Evolutionary conservation across 192 early-diverging fungal species (phyloP), one percentile per base, ranked within the genome.

Genomic region (Coemansia sp.): DNA sequence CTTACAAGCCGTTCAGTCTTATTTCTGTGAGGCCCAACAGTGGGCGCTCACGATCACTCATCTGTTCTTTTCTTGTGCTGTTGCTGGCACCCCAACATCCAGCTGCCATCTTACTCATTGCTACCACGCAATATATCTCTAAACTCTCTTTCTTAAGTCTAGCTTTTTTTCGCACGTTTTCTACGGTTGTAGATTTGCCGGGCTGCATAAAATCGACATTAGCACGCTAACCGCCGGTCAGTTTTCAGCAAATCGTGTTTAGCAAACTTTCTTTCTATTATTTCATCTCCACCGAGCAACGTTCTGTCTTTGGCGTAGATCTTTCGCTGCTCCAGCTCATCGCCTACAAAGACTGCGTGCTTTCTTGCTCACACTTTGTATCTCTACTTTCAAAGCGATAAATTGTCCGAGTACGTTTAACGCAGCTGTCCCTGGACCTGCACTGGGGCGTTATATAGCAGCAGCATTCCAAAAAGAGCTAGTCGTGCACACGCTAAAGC

Each of bases 1-100:
- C 23, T 50, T 50, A 50, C 49, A n/a, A 3, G 49, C 49, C 49
- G 11, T 20, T 10, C 49, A 4, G 49, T 20, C 7, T 20, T 53
- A 53, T 26, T 24, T 23, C 24, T 24, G 52, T 14, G 7, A 23
- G 19, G 19, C 32, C 32, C 32, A 35, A 35, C 32, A 35, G 32
- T 35, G 8, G 32, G 32, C 32, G 41, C 23, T 60, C 58, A 60
- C 47, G 3, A 60, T 60, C 58, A 60, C 58, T 60, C 58, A 60
- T 13, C 16, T 18, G 16, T 47, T 47, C 43, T 18, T 18, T 13
- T 13, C 43, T 18, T n/a, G 43, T 6, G 14, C 43, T 18, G 43
- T 18, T 47, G 14, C 43, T 13, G 14, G 14, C 43, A 47, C n/a
- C 43, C n/a, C 43, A 13, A 47, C 43, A n/a, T 47, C 4, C 13